Percentiles rank a stretch among this genome's conserved stretches.
Evolutionary conservation across 1,139 yeast species (phyloP).

Genomic region (Taphrina flavorubra): DNA sequence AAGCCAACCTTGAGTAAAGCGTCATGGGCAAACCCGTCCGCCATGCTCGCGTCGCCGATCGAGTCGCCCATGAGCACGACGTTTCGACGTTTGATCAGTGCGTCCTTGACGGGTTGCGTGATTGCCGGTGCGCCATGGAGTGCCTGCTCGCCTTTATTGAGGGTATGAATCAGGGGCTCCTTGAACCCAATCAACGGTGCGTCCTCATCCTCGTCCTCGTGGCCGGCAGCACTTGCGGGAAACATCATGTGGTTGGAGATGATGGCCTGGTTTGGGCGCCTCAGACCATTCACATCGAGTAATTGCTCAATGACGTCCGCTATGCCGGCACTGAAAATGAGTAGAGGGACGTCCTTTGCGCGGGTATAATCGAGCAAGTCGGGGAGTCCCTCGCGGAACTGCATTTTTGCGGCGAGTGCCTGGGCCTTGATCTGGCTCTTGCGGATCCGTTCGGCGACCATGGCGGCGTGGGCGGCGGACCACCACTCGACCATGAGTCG

Average conservation of each 20-base stretch:
- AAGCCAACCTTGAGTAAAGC: constrained; percentile 31
- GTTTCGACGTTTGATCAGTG: constrained; percentile 10
- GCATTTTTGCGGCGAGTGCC: constrained; percentile 16
- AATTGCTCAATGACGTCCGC: constrained; percentile 37
- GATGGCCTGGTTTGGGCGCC: constrained; percentile 21
- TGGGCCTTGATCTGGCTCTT: constrained; percentile 2
- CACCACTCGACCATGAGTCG: constrained; percentile 38
- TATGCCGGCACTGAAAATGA: constrained; percentile 38
- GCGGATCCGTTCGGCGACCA: constrained; percentile 25
- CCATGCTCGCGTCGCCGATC: constrained; percentile 36
- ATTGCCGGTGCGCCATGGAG: constrained; percentile 14
- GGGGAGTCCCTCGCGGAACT: constrained; percentile 23
- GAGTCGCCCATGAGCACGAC: constrained; percentile 39
- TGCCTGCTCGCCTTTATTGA: constrained; percentile 40
- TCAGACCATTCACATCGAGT: constrained; percentile 14
- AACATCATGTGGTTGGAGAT: constrained; percentile 35
- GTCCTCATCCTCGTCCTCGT: background rate
- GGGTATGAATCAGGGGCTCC: constrained; percentile 37
- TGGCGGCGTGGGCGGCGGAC: constrained; percentile 36
- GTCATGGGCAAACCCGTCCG: constrained; percentile 28
- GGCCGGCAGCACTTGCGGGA: background rate
- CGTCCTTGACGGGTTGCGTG: constrained; percentile 11
- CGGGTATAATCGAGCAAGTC: constrained; percentile 15
- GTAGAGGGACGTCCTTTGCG: constrained; percentile 10
- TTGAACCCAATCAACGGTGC: constrained; percentile 20